These are phyloP conservation scores for Cytospora piceicola DNA, from an alignment of 2,329 filamentous ascomycete species.

Conservation along the genomic window DNA sequence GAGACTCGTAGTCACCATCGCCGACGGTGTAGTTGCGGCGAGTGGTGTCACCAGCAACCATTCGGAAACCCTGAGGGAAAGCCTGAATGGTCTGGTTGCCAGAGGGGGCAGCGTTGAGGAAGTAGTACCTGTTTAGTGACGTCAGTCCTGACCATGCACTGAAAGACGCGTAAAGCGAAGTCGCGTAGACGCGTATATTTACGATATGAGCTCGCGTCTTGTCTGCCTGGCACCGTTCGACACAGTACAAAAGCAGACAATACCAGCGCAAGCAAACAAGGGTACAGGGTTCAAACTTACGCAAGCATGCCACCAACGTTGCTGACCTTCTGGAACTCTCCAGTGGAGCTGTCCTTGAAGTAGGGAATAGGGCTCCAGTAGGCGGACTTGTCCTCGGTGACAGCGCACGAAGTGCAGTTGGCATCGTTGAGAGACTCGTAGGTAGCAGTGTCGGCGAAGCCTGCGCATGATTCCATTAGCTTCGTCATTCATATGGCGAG, in stretches of 20 bases:
- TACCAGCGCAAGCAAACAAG: not conserved
- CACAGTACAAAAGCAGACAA: not conserved
- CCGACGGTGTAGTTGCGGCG: slow-evolving; percentile 72
- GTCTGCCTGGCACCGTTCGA: not conserved
- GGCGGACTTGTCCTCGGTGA: slow-evolving; percentile 80
- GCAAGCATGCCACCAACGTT: slow-evolving; percentile 84
- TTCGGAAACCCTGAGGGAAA: slow-evolving; percentile 78
- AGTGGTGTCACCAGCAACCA: slow-evolving; percentile 75
- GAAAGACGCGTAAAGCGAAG: not conserved
- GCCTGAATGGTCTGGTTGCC: slow-evolving; percentile 62
- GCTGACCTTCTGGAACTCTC: slow-evolving; percentile 68
- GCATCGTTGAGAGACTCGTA: slow-evolving; percentile 61
- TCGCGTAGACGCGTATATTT: not conserved
- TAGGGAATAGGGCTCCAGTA: slow-evolving; percentile 86
- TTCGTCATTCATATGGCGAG: not conserved
- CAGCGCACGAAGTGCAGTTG: slow-evolving; percentile 79
- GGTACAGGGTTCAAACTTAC: slow-evolving; percentile 55
- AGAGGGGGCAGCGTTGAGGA: slow-evolving; percentile 61
- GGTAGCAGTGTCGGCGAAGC: slow-evolving; percentile 63
- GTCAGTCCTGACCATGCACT: slow-evolving; percentile 15
- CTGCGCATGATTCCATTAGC: slow-evolving; percentile 47
- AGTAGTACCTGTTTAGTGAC: slow-evolving; percentile 70
- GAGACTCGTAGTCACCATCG: slow-evolving; percentile 67
- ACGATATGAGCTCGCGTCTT: not conserved
- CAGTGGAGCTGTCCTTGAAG: slow-evolving; percentile 69